phyloP scores from a whole-genome alignment of 805 yeast genomes.

The Candida tallmaniae region DNA sequence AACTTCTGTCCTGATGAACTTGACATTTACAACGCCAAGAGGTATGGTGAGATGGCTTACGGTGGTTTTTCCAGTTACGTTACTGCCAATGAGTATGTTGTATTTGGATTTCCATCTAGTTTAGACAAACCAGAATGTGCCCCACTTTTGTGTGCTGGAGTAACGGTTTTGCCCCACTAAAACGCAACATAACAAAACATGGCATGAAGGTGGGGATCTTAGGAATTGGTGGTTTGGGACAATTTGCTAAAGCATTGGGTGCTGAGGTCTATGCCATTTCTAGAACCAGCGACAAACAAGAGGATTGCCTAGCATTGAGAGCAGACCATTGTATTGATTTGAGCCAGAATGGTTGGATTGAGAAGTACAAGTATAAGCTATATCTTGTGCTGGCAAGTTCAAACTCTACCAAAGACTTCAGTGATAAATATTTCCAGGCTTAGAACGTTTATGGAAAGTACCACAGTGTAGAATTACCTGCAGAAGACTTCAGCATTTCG shows the following conservation, averaged over 20 bases:
- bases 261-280: constrained; percentile 58
- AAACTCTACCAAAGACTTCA: constrained; percentile 21
- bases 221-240: constrained; percentile 67
- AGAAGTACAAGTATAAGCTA: constrained; percentile 16
- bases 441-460: constrained; percentile 57
- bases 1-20: constrained; percentile 48
- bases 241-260: constrained; percentile 58
- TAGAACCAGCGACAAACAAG: constrained; percentile 45
- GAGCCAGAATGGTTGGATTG: constrained; percentile 26
- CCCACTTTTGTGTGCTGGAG: constrained; percentile 55
- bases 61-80: constrained; percentile 51
- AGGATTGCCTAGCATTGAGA: constrained; percentile 50
- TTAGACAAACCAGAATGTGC: constrained; percentile 41
- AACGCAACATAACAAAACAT: constrained; percentile 15
- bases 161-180: constrained; percentile 51
- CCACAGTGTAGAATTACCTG: constrained; percentile 66
- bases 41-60: constrained; percentile 20
- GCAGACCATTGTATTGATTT: constrained; percentile 56
- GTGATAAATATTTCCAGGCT: constrained; percentile 27
- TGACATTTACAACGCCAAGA: constrained; percentile 49
- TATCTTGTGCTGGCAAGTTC: constrained; percentile 51
- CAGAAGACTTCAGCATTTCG: constrained; percentile 37
- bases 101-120: constrained; percentile 44
- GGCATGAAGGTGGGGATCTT: constrained; percentile 51
- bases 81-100: constrained; percentile 41